phyloP scores from a whole-genome alignment of 2,329 filamentous ascomycete genomes.

The Tolypocladium paradoxum region DNA sequence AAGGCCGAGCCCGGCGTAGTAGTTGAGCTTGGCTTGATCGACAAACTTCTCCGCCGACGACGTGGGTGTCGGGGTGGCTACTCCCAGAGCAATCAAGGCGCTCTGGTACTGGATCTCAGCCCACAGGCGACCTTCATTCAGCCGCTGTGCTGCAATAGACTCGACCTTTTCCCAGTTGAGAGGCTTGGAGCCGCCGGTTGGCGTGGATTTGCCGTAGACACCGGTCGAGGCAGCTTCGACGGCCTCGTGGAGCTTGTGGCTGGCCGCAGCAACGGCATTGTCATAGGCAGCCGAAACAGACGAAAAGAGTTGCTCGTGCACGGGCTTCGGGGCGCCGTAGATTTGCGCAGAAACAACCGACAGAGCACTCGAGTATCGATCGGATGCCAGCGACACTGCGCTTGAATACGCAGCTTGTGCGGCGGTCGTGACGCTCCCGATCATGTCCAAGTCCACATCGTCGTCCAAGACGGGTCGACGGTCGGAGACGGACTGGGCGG shows the following conservation, averaged over 20 bases:
- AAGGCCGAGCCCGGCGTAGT: slow-evolving; percentile 68
- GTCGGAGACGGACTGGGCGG: slow-evolving; percentile 37
- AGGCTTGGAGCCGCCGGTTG: slow-evolving; percentile 26
- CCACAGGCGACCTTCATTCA: slow-evolving; percentile 58
- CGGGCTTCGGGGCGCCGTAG: slow-evolving; percentile 57
- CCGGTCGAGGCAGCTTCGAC: slow-evolving; percentile 40
- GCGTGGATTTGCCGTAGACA: slow-evolving; percentile 36
- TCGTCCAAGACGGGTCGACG: slow-evolving; percentile 37
- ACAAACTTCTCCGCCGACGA: slow-evolving; percentile 45
- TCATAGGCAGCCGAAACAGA: slow-evolving; percentile 61
- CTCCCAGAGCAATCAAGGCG: slow-evolving; percentile 54
- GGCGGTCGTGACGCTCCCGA: slow-evolving; percentile 28
- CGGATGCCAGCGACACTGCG: slow-evolving; percentile 54
- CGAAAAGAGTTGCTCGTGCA: slow-evolving; percentile 57
- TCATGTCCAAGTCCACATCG: slow-evolving; percentile 23
- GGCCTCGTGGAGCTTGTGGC: slow-evolving; percentile 44
- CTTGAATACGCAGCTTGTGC: slow-evolving; percentile 51
- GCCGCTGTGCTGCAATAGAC: slow-evolving; percentile 57
- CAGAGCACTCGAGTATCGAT: slow-evolving; percentile 57
- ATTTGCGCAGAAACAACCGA: slow-evolving; percentile 57
- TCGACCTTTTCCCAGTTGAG: slow-evolving; percentile 39
- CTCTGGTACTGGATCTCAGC: slow-evolving; percentile 62
- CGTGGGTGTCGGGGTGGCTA: slow-evolving; percentile 40
- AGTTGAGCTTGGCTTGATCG: slow-evolving; percentile 52
- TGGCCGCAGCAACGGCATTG: slow-evolving; percentile 51